Conservation (phyloP, 148 eudicot species). For the Selenicereus undatus region DNA sequence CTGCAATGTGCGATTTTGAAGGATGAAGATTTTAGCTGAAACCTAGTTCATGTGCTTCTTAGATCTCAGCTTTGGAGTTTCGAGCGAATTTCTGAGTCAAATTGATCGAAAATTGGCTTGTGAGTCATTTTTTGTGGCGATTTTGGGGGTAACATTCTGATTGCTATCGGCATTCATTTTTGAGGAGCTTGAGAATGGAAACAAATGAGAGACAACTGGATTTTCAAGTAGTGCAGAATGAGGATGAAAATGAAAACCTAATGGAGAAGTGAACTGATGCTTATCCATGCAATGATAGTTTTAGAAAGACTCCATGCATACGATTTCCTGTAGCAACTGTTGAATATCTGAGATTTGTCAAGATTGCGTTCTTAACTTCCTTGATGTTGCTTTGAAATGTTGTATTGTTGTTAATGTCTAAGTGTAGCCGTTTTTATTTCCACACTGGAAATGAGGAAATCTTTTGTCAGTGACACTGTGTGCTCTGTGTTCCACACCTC, state of each 20-base stretch:
- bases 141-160: neutral
- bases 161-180: neutral
- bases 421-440: neutral
- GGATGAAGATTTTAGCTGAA: neutral
- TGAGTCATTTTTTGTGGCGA: too few relatives aligned
- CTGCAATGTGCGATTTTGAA: neutral
- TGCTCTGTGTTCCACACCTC: neutral
- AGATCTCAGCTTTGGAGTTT: neutral
- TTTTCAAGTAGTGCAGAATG: neutral
- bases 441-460: neutral
- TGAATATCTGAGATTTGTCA: neutral
- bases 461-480: neutral
- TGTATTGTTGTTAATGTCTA: neutral
- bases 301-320: neutral
- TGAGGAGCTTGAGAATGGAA: neutral
- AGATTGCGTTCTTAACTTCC: neutral
- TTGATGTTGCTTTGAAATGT: neutral
- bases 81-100: neutral
- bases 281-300: neutral
- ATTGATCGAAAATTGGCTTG: neutral
- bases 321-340: neutral
- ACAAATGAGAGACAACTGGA: neutral
- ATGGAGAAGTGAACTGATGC: neutral
- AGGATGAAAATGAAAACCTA: neutral
- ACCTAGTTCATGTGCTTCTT: neutral